Base-by-base conservation (phyloP, 495 filamentous ascomycete species). In the Delitschia confertaspora region DNA sequence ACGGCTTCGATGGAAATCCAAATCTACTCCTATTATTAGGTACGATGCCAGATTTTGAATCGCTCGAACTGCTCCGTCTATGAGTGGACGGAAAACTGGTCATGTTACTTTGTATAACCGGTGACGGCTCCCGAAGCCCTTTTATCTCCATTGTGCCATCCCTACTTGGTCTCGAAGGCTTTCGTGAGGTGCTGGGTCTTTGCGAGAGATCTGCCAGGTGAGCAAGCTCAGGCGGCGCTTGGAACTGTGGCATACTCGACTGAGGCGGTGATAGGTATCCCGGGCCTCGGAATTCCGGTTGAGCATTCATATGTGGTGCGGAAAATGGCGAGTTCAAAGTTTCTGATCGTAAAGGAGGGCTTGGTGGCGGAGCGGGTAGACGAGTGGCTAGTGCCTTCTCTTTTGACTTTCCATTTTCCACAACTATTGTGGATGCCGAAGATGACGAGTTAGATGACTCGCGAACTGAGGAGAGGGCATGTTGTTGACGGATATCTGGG, bases 101-200 rank as follows among this genome's bases (percentile, higher is more conserved):
- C 13, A 93, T 63, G 57, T 89, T 88, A 63, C 84, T 89, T 35
- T 82, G 83, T 18, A 93, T 78, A 19, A 93, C 64, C 11, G 82
- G 78, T 8, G 79, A 75, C 4, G 76, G 68, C 6, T 75, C 72
- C 27, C 74, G 62, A 14, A 71, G 60, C 30, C 74, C 69, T 21
- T 74, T 65, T 32, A 93, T 68, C 38, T 78, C 76, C 33, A 80
- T 72, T 1, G 82, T 84, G 7, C 85, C 85, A 49, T 91, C 79
- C 70, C 88, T 71, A 57, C 85, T 95, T 4, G 88, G 88, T 43
- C 88, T 49, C 1, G 25, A 17, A 2, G 66, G 30, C n/a, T 48
- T 60, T 40, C 37, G 32, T 4, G 49, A 6, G 6, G 23, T 32
- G 6, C 33, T 26, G 11, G 26, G 27, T 16, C 8, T 4, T 11